phyloP scores from a whole-genome alignment of 768 basidiomycete species.

The Termitomyces sp. region DNA sequence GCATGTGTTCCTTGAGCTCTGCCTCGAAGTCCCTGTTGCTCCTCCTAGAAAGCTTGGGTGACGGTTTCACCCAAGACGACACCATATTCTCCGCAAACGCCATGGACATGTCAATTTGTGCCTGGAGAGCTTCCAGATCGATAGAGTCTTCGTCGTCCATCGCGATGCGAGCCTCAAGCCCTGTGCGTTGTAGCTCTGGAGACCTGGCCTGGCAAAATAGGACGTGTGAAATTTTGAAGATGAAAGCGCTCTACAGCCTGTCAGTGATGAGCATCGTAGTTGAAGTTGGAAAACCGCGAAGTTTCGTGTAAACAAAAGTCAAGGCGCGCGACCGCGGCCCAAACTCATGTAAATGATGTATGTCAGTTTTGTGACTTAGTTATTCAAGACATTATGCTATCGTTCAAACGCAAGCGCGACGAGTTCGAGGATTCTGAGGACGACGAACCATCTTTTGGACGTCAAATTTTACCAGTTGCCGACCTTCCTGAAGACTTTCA shows the following conservation, averaged over 20 bases:
- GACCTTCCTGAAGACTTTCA: slow-evolving; percentile 67
- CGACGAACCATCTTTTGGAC: slow-evolving; percentile 58
- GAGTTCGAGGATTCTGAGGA: slow-evolving; percentile 49
- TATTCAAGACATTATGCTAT: slow-evolving; percentile 17
- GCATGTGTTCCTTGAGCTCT: slow-evolving; percentile 64
- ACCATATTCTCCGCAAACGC: slow-evolving; percentile 70
- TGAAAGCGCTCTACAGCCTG: not conserved
- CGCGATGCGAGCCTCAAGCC: not conserved
- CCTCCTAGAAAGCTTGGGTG: slow-evolving; percentile 31
- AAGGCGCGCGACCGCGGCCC: not conserved
- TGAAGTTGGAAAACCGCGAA: not conserved
- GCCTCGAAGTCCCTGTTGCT: slow-evolving; percentile 37
- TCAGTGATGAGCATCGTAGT: not conserved
- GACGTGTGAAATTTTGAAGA: not conserved
- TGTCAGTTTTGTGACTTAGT: not conserved
- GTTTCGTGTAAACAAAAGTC: not conserved
- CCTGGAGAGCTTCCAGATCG: slow-evolving; percentile 66
- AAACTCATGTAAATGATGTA: not conserved
- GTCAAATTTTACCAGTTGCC: slow-evolving; percentile 78
- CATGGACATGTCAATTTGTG: slow-evolving; percentile 80
- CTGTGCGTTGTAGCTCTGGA: slow-evolving; percentile 1
- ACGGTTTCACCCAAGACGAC: slow-evolving; percentile 71
- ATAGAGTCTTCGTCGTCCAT: slow-evolving; percentile 49
- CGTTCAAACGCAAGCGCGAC: slow-evolving; percentile 52
- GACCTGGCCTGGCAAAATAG: not conserved